Conservation (phyloP, 2,329 filamentous ascomycete species). For the Ophiostoma tasmaniense region DNA sequence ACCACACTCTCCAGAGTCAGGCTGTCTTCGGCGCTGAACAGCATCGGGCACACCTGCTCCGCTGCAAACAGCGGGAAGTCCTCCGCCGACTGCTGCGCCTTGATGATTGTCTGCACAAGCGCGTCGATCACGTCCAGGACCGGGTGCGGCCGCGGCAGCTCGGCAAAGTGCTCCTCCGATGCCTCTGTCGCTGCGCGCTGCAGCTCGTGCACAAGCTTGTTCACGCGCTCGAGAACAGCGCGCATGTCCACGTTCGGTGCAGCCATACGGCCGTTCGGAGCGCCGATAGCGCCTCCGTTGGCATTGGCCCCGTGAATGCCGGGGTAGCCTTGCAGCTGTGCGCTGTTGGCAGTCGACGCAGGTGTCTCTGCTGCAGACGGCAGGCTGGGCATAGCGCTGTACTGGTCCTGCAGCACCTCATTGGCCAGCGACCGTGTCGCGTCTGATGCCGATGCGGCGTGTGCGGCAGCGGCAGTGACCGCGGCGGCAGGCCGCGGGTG, state of each 20-base stretch:
- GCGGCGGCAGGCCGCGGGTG: slow-evolving; percentile 51
- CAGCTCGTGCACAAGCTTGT: slow-evolving; percentile 51
- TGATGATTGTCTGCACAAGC: slow-evolving; percentile 54
- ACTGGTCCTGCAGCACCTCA: slow-evolving; percentile 56
- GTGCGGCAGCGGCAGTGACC: slow-evolving; percentile 38
- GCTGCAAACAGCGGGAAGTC: slow-evolving; percentile 51
- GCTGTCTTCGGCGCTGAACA: slow-evolving; percentile 49
- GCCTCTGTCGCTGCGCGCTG: slow-evolving; percentile 45
- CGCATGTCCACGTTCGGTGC: slow-evolving; percentile 42
- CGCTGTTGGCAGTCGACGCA: slow-evolving; percentile 14
- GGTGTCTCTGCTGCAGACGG: not conserved
- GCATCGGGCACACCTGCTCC: slow-evolving; percentile 48
- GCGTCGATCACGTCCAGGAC: slow-evolving; percentile 56
- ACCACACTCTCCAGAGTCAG: slow-evolving; percentile 54
- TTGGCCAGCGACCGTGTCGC: slow-evolving; percentile 54
- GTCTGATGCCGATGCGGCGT: slow-evolving; percentile 51
- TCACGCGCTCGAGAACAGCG: slow-evolving; percentile 45
- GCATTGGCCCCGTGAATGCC: slow-evolving; percentile 39
- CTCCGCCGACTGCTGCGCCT: slow-evolving; percentile 52
- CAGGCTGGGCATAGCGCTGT: slow-evolving; percentile 39
- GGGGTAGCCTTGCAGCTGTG: slow-evolving; percentile 48
- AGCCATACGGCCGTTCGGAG: slow-evolving; percentile 43
- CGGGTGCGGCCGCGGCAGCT: slow-evolving; percentile 49
- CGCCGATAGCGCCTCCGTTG: slow-evolving; percentile 4
- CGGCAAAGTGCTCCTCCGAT: slow-evolving; percentile 51